phyloP scores from a whole-genome alignment of 805 yeast genomes.

The Kurtzmaniella cleridarum region DNA sequence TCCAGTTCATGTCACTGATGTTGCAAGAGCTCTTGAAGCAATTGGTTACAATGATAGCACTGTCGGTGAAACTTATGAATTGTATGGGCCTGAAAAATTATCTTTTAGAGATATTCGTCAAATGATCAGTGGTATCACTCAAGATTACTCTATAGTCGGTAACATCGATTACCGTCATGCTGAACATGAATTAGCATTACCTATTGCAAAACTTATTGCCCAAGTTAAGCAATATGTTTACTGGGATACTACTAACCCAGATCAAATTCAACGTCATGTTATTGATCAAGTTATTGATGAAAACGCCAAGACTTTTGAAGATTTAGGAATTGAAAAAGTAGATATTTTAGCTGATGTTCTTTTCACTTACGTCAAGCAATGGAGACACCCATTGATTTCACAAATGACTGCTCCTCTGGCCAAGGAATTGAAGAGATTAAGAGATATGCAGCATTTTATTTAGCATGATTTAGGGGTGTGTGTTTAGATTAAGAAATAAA shows the following conservation, averaged over 20 bases:
- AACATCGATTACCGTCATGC: conserved; percentile 39
- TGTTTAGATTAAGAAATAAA: too few species aligned
- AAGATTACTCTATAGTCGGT: conserved; percentile 40
- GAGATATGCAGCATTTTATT: conserved; percentile 38
- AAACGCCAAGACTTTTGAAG: conserved; percentile 57
- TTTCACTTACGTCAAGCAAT: conserved; percentile 42
- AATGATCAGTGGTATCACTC: conserved; percentile 61
- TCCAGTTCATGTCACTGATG: conserved; percentile 76
- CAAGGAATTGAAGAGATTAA: conserved; percentile 37
- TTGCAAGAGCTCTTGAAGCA: conserved; percentile 70
- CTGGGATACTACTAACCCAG: conserved; percentile 56
- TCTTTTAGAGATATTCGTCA: conserved; percentile 60
- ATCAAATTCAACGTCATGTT: conserved; percentile 68
- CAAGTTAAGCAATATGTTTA: conserved; percentile 35
- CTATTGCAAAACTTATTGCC: conserved; percentile 41
- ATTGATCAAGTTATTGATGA: conserved; percentile 61
- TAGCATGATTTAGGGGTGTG: neutral
- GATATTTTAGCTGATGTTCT: conserved; percentile 39
- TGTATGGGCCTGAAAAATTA: conserved; percentile 66
- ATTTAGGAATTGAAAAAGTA: conserved; percentile 55
- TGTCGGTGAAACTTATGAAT: conserved; percentile 68
- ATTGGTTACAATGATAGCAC: conserved; percentile 82
- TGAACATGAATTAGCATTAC: conserved; percentile 41
- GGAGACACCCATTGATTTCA: conserved; percentile 47
- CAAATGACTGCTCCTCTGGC: conserved; percentile 39